Evolutionary conservation across 2,329 filamentous ascomycete genomes (phyloP), one percentile per base, ranked within the genome.

Genomic region (Ascomycota sp.): DNA sequence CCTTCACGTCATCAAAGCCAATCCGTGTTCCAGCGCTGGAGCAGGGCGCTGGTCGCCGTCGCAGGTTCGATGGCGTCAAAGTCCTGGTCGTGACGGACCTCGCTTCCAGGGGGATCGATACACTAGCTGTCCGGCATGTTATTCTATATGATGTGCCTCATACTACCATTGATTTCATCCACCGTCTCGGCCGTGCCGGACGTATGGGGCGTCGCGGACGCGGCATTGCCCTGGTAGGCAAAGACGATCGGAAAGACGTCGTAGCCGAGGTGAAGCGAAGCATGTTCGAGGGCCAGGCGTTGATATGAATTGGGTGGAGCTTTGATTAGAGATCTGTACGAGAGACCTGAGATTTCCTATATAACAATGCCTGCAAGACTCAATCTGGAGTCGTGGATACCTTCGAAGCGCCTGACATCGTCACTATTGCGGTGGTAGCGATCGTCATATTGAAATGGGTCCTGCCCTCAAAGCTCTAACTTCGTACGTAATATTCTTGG

Each of bases 111-210:
- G 89, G 89, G 37, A 93, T 98, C 42, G 89, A 98, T 51, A 98
- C 89, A 0, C 56, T 94, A 20, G 77, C 81, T 12, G 86, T 95
- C 12, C 69, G 80, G 33, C 81, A 92, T 40, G 89, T 98, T 30
- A 75, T 98, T 32, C 57, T 98, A 19, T 95, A 93, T 51, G 83
- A 98, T 48, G 86, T 98, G n/a, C 89, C 89, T 4, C 86, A 95
- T 47, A 92, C 81, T 0, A 92, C 83, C 0, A 91, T 98, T 35
- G 91, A 98, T 52, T 98, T 98, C 44, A 94, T 98, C 44, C 91
- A 98, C 52, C 76, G 91, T 11, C 69, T 95, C 4, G 89, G 89
- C 11, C 69, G 89, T 33, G 82, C 89, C 2, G 89, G 89, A 0
- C 69, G 89, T 22, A 95, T 95, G 82, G 83, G 83, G 3, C 69